Evolutionary conservation across 257 asterid species (phyloP).

Genomic region (Orobanche coerulescens): DNA sequence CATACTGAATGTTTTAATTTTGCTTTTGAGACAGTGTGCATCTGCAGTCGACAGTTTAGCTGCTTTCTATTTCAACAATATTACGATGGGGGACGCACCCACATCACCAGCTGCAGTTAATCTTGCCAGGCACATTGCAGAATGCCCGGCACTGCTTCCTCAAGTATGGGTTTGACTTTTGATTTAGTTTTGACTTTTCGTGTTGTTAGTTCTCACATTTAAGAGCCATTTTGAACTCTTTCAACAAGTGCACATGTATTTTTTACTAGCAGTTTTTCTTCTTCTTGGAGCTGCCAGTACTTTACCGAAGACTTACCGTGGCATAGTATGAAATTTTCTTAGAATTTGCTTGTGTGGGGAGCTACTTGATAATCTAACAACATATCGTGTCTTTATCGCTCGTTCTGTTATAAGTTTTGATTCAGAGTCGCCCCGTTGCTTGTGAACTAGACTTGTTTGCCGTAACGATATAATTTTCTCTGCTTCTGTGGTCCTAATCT

Average conservation of each 20-base stretch:
- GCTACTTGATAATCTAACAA: neutral
- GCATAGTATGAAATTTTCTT: neutral
- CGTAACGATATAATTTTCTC: slow-evolving; percentile 1
- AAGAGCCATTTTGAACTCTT: slow-evolving; percentile 4
- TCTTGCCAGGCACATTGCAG: slow-evolving; percentile 77
- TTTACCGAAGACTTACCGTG: neutral
- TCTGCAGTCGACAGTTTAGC: slow-evolving; percentile 87
- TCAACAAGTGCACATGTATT: neutral
- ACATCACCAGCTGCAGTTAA: slow-evolving; percentile 66
- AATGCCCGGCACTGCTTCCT: slow-evolving; percentile 76
- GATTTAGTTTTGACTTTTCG: neutral
- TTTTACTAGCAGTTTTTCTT: neutral
- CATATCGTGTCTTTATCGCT: neutral
- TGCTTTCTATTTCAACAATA: slow-evolving; percentile 71
- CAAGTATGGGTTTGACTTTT: slow-evolving; percentile 47
- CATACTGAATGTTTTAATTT: slow-evolving; percentile 18
- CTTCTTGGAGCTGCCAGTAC: slow-evolving; percentile 4
- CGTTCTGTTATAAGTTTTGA: neutral
- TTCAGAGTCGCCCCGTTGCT: neutral
- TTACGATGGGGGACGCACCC: slow-evolving; percentile 71
- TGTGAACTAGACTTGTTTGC: slow-evolving; percentile 8
- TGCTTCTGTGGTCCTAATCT: slow-evolving; percentile 17
- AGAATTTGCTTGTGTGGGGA: slow-evolving; percentile 1
- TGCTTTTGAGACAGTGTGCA: slow-evolving; percentile 57
- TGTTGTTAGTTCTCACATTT: slow-evolving; percentile 4